A percentile compares a stretch with the other conserved stretches of the same genome.
phyloP scores from a whole-genome alignment of 139 green algal genomes.

The Micractinium conductrix region DNA sequence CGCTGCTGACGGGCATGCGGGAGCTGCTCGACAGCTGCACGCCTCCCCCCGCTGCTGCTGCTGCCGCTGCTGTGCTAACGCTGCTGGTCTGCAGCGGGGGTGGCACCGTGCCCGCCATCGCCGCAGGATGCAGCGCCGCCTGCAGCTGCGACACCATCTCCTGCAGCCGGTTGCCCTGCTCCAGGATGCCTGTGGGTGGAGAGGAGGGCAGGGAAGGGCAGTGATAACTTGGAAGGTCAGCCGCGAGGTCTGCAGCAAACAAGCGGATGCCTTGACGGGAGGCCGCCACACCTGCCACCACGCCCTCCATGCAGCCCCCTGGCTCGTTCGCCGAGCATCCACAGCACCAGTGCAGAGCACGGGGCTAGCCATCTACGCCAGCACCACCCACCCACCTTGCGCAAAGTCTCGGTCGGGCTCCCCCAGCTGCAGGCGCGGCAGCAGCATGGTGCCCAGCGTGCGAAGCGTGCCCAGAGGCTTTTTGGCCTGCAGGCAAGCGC shows the following conservation, averaged over 20 bases:
- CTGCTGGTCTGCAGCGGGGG: not conserved
- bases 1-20: not conserved
- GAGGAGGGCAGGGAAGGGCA: not conserved
- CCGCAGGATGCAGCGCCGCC: constrained; percentile 20
- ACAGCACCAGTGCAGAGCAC: no score
- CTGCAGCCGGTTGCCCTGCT: constrained; percentile 63
- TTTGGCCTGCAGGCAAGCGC: constrained; percentile 42
- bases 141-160: constrained; percentile 70
- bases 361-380: no score
- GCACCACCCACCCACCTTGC: constrained; percentile 25
- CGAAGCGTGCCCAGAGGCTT: constrained; percentile 66
- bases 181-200: constrained; percentile 28
- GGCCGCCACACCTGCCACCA: not conserved
- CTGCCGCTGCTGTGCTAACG: not conserved
- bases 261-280: no score
- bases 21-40: not conserved
- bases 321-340: no score
- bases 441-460: constrained; percentile 72
- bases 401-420: constrained; percentile 72
- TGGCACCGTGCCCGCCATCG: not conserved
- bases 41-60: not conserved
- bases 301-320: not conserved
- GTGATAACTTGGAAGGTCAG: no score
- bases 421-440: constrained; percentile 53
- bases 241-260: no score